phyloP scores from a whole-genome alignment of 2,329 filamentous ascomycete species.

The Gaeumannomyces sp. region DNA sequence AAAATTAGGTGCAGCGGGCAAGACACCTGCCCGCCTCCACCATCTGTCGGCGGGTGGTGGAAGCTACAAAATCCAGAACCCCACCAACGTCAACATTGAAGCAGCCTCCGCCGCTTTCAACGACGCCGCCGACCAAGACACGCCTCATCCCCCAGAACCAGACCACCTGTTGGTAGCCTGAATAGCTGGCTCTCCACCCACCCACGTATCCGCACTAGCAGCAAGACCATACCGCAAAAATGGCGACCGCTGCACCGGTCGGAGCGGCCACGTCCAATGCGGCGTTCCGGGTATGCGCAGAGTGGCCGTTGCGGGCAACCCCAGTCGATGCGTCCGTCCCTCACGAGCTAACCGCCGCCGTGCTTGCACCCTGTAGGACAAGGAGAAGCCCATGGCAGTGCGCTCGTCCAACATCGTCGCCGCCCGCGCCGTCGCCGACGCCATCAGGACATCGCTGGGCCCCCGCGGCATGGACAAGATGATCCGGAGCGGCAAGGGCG shows the following conservation, averaged over 20 bases:
- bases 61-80: constrained; percentile 6
- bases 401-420: constrained; percentile 95
- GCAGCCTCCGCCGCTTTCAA: neutral
- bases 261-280: constrained; percentile 40
- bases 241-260: constrained; percentile 39
- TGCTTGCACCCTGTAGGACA: constrained; percentile 46
- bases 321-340: constrained; percentile 16
- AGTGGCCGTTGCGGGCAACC: constrained; percentile 22
- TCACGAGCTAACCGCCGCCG: neutral
- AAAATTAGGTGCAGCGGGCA: neutral
- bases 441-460: constrained; percentile 91
- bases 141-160: neutral
- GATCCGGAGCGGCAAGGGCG: constrained; percentile 94
- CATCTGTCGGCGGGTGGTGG: neutral
- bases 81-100: constrained; percentile 7
- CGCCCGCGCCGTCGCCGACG: constrained; percentile 95
- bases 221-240: constrained; percentile 19
- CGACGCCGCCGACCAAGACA: neutral
- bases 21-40: neutral
- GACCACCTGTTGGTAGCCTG: neutral
- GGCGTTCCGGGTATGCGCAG: constrained; percentile 47
- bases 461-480: constrained; percentile 99
- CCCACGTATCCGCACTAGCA: neutral
- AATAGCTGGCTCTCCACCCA: neutral
- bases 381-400: constrained; percentile 98